Evolutionary conservation across 768 basidiomycete genomes (phyloP).

Genomic region (Podaxis carcinomalis): DNA sequence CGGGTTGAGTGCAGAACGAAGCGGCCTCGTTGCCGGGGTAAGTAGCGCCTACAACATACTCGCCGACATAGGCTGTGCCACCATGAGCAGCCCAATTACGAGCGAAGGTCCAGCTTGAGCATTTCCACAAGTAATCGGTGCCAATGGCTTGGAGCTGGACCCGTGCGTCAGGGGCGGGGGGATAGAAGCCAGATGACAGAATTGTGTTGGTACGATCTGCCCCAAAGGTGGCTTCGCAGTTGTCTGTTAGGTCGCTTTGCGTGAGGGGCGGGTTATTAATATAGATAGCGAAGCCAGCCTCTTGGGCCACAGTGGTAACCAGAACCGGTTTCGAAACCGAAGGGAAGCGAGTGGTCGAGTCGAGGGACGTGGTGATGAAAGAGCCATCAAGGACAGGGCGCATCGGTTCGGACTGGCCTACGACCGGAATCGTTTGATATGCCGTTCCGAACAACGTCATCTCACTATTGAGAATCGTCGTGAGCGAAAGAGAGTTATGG

Average conservation of each 20-base stretch:
- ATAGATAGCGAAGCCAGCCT: slow-evolving; percentile 67
- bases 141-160: slow-evolving; percentile 52
- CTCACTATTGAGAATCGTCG: slow-evolving; percentile 52
- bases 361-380: slow-evolving; percentile 65
- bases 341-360: slow-evolving; percentile 57
- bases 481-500: slow-evolving; percentile 42
- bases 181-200: slow-evolving; percentile 45
- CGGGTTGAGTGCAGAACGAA: slow-evolving; percentile 50
- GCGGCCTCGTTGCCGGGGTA: slow-evolving; percentile 61
- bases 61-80: slow-evolving; percentile 63
- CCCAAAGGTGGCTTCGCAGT: slow-evolving; percentile 45
- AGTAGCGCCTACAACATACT: slow-evolving; percentile 63
- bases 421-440: slow-evolving; percentile 43
- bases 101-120: slow-evolving; percentile 68
- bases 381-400: slow-evolving; percentile 64
- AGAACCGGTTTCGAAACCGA: slow-evolving; percentile 60
- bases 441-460: slow-evolving; percentile 39
- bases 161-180: slow-evolving; percentile 43
- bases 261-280: slow-evolving; percentile 35
- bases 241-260: slow-evolving; percentile 28
- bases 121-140: slow-evolving; percentile 70
- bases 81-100: slow-evolving; percentile 63
- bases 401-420: slow-evolving; percentile 53
- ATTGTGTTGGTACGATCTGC: slow-evolving; percentile 36
- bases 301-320: slow-evolving; percentile 66